Base-by-base conservation (phyloP, 306 rosid species). In the Vicia faba region DNA sequence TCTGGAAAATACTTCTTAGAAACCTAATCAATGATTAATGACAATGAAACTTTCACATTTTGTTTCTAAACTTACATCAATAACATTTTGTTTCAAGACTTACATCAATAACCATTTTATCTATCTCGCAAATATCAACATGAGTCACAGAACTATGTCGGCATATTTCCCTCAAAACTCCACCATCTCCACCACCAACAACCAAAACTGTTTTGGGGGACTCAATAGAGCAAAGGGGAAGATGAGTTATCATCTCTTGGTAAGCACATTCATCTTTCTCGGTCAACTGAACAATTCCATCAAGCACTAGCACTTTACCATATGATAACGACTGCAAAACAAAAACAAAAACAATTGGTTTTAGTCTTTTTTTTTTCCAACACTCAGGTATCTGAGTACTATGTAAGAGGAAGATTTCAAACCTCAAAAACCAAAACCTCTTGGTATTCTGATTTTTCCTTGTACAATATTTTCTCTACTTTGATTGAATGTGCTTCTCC, bases 171-270 rank as follows among this genome's bases (percentile, higher is more conserved):
- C 97, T 86, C 3, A 93, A 83, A 72, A 93, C 97, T n/a, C 96
- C 97, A 15, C 99, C 99, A 78, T 93, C 99, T 66, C 99, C 99
- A 13, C 99, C 99, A 19, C 97, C 99, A 70, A 93, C 97, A 61
- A 93, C 96, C 67, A 93, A 84, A 79, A 93, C 98, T 38, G 56
- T 80, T 84, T 85, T 88, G 0, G 99, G 99, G 45, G 87, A 80
- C 59, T 79, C 81, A 82, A 93, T 88, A 7, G 99, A 93, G 72
- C 99, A 93, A 51, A 93, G 97, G 38, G 99, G 99, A 41, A 93
- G 96, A 81, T 88, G 99, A 36, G 95, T 74, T 62, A 93, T 93
- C 99, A 93, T 93, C 83, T 93, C 99, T 86, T 93, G 99, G 80
- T 93, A 93, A 51, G 97, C 97, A 50, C 97, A 93, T 88, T 93